phyloP scores from a whole-genome alignment of 495 filamentous ascomycete species.

The Wilcoxina mikolae region DNA sequence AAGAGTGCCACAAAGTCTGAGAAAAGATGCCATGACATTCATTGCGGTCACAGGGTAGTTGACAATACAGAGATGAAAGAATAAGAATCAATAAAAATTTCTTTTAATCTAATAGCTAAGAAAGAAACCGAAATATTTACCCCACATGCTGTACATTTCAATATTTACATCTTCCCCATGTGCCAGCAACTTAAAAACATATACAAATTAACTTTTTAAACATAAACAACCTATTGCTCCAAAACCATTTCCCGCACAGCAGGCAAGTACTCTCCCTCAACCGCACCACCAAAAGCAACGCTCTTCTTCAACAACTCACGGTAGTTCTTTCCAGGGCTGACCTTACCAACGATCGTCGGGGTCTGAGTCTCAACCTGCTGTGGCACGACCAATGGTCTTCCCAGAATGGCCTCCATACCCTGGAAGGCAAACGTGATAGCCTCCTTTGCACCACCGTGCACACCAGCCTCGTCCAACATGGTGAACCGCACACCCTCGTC shows the following conservation, averaged over 20 bases:
- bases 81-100: too few relatives aligned
- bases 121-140: too few relatives aligned
- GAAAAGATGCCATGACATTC: too few relatives aligned
- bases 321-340: slow-evolving; percentile 41
- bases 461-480: slow-evolving; percentile 42
- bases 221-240: slow-evolving; percentile 1
- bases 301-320: slow-evolving; percentile 37
- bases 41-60: too few relatives aligned
- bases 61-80: too few relatives aligned
- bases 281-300: slow-evolving; percentile 34
- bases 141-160: not conserved
- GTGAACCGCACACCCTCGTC: slow-evolving; percentile 33
- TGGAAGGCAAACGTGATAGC: slow-evolving; percentile 45
- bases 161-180: not conserved
- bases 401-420: slow-evolving; percentile 40
- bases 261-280: slow-evolving; percentile 32
- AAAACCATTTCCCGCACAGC: slow-evolving; percentile 35
- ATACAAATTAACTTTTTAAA: not conserved
- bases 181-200: not conserved
- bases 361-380: slow-evolving; percentile 37
- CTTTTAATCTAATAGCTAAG: too few relatives aligned
- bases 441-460: slow-evolving; percentile 42
- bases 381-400: slow-evolving; percentile 39
- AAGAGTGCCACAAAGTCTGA: too few relatives aligned
- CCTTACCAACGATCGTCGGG: slow-evolving; percentile 39